Conservation (phyloP, 2,329 filamentous ascomycete genomes). For the Beauveria caledonica region DNA sequence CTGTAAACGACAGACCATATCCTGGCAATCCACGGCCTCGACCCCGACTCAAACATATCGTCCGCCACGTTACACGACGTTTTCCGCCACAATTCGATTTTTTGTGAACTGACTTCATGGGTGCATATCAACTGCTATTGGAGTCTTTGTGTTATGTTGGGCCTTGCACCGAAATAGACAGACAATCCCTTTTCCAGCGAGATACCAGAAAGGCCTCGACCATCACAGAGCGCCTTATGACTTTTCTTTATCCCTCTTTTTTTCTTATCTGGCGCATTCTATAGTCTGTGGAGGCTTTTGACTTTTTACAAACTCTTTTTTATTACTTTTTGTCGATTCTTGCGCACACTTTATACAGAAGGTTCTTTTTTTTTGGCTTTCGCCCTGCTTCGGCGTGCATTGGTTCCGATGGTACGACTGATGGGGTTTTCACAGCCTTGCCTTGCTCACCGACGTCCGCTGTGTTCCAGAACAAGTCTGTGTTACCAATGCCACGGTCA, state of each 20-base stretch:
- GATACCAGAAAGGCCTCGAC: slow-evolving; percentile 11
- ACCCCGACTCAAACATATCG: not conserved
- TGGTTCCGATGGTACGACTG: not conserved
- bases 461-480: too few species aligned
- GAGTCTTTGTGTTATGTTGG: slow-evolving; percentile 14
- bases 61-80: slow-evolving; percentile 1
- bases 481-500: too few species aligned
- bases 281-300: slow-evolving; percentile 8
- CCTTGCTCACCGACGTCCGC: too few species aligned
- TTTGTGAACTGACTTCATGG: slow-evolving; percentile 2
- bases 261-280: slow-evolving; percentile 7
- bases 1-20: slow-evolving; percentile 38
- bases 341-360: slow-evolving; percentile 8
- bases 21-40: not conserved
- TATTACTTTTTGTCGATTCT: slow-evolving; percentile 1
- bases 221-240: slow-evolving; percentile 6
- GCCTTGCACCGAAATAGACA: slow-evolving; percentile 11
- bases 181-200: slow-evolving; percentile 10
- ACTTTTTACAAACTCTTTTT: slow-evolving; percentile 3
- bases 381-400: not conserved
- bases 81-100: not conserved
- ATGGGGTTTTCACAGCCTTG: not conserved
- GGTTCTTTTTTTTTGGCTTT: not conserved
- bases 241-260: slow-evolving; percentile 1
- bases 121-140: slow-evolving; percentile 12